Percentiles rank a stretch among this genome's conserved stretches.
Conservation (phyloP, 2,329 filamentous ascomycete species). For the Sporothrix curviconia region DNA sequence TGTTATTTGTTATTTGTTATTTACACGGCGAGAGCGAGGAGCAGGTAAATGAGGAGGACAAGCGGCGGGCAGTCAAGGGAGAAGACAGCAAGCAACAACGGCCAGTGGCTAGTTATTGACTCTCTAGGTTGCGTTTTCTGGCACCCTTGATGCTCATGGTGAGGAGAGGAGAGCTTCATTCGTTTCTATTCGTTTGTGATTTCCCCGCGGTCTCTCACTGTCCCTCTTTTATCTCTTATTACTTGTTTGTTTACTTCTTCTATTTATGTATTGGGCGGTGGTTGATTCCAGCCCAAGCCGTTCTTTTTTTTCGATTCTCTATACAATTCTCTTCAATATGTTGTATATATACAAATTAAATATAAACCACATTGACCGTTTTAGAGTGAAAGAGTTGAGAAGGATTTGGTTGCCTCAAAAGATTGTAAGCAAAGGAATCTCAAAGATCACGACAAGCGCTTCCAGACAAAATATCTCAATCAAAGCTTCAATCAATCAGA, state of each 20-base stretch:
- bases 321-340: neutral
- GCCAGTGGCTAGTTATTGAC: neutral
- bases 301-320: neutral
- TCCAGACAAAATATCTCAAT: too few relatives aligned
- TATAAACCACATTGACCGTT: neutral
- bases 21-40: neutral
- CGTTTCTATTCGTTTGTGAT: neutral
- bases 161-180: neutral
- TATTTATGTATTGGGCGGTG: slow-evolving; percentile 1
- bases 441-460: too few relatives aligned
- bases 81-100: too few relatives aligned
- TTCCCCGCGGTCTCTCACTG: too few relatives aligned
- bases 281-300: neutral
- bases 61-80: neutral
- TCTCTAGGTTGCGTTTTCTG: neutral
- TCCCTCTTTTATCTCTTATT: neutral
- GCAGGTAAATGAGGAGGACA: neutral
- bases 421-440: too few relatives aligned
- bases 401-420: too few relatives aligned
- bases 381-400: too few relatives aligned
- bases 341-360: slow-evolving; percentile 2
- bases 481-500: too few relatives aligned
- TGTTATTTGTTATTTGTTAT: too few relatives aligned
- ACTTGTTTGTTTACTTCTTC: neutral
- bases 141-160: neutral